Evolutionary conservation across 2,329 filamentous ascomycete genomes (phyloP).

Genomic region (Fusarium duplospermum): DNA sequence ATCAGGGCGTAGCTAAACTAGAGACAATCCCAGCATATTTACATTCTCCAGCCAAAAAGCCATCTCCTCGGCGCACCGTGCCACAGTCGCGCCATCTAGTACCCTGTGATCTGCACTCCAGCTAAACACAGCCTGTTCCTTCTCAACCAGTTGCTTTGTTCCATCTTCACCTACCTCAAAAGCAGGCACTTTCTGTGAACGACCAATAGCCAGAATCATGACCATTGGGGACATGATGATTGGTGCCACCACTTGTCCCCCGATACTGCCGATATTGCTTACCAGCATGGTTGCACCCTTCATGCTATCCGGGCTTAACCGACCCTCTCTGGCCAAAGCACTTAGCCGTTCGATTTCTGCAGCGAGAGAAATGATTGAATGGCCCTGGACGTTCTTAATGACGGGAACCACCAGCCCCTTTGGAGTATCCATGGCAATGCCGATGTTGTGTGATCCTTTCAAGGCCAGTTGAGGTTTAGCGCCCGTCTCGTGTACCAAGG

Average conservation of each 20-base stretch:
- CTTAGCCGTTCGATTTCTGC: neutral
- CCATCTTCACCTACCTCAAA: neutral
- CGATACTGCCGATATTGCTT: neutral
- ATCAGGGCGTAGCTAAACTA: neutral
- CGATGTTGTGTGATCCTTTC: conserved; percentile 14
- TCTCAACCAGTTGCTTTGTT: neutral
- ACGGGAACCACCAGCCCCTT: conserved; percentile 18
- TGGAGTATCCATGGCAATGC: conserved; percentile 18
- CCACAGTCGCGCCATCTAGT: neutral
- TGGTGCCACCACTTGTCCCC: neutral
- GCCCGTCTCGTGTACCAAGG: neutral
- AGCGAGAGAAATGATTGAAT: conserved; percentile 3
- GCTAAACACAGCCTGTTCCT: neutral
- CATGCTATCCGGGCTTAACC: conserved; percentile 7
- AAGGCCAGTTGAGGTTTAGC: neutral
- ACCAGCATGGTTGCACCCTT: neutral
- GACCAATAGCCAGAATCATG: neutral
- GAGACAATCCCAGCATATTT: neutral
- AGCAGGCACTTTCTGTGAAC: neutral
- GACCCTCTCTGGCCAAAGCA: neutral
- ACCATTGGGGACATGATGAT: neutral
- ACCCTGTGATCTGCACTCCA: neutral
- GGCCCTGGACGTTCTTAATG: conserved; percentile 11
- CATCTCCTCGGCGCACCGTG: conserved; percentile 9
- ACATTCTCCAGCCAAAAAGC: conserved; percentile 10